Evolutionary conservation across 2,329 filamentous ascomycete species (phyloP).

Genomic region (Davidsoniella virescens): DNA sequence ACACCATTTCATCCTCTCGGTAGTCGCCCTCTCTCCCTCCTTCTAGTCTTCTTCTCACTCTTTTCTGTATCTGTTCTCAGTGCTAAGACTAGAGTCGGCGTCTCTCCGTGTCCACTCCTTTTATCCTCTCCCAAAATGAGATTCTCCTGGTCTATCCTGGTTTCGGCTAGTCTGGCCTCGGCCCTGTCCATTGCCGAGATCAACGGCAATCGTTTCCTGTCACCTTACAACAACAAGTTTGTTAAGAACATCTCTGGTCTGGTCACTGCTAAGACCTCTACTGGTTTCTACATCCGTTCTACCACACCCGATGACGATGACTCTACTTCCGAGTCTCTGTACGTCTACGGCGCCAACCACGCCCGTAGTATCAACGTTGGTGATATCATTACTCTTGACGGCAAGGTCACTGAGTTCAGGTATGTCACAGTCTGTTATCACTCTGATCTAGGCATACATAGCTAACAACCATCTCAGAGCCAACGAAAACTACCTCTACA

Average conservation of each 20-base stretch:
- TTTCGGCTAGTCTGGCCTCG: conserved; percentile 18
- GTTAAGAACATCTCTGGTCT: conserved; percentile 46
- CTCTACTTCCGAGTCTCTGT: conserved; percentile 47
- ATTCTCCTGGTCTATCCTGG: conserved; percentile 18
- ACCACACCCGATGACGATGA: conserved; percentile 37
- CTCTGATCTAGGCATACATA: not conserved
- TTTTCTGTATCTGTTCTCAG: too few relatives aligned
- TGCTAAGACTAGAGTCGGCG: too few relatives aligned
- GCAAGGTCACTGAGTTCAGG: conserved; percentile 39
- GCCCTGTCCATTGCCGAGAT: conserved; percentile 42
- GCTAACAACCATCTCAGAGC: conserved; percentile 25
- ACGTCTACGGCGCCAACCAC: conserved; percentile 41
- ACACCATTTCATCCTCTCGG: too few relatives aligned
- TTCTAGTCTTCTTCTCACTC: too few relatives aligned
- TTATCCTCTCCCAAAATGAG: conserved; percentile 18
- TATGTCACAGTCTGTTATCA: conserved; percentile 19
- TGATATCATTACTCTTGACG: conserved; percentile 44
- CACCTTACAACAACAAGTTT: conserved; percentile 37
- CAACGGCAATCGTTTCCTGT: conserved; percentile 49
- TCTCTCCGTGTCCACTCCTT: not conserved
- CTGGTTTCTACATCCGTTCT: conserved; percentile 49
- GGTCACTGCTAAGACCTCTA: conserved; percentile 44
- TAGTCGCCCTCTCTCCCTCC: too few relatives aligned
- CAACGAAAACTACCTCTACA: conserved; percentile 38
- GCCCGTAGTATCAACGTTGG: conserved; percentile 39